phyloP scores from a whole-genome alignment of 2,329 filamentous ascomycete genomes.

The Sporothrix pseudoabietina region DNA sequence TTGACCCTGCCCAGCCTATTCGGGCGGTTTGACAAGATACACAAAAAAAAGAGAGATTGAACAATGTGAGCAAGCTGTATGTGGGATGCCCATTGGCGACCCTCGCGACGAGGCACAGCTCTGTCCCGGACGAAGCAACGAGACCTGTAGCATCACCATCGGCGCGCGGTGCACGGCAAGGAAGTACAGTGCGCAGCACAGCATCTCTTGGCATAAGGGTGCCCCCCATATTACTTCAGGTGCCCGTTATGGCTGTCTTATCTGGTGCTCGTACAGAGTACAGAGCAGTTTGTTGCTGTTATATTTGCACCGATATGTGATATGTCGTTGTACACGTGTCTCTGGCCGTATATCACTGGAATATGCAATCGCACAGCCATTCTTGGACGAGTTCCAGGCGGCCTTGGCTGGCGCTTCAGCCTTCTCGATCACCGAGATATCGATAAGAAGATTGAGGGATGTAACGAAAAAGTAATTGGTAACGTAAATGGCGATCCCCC shows the following conservation, averaged over 20 bases:
- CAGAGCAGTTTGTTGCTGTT: background rate
- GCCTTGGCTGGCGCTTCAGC: background rate
- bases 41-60: background rate
- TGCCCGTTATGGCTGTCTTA: background rate
- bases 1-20: background rate
- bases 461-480: background rate
- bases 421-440: background rate
- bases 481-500: background rate
- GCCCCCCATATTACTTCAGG: background rate
- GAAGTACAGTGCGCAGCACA: background rate
- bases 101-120: constrained; percentile 1
- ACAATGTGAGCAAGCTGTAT: background rate
- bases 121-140: background rate
- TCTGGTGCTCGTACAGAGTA: background rate
- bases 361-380: background rate
- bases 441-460: background rate
- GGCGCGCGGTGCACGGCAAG: background rate
- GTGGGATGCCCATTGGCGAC: background rate
- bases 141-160: background rate
- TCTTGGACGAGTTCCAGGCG: background rate
- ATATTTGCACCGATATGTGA: background rate
- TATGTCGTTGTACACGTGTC: background rate
- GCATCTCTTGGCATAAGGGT: background rate
- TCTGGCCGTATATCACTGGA: background rate
- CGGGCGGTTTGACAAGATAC: background rate